Conservation (phyloP, 345 rosid species). For the Populus tremula region DNA sequence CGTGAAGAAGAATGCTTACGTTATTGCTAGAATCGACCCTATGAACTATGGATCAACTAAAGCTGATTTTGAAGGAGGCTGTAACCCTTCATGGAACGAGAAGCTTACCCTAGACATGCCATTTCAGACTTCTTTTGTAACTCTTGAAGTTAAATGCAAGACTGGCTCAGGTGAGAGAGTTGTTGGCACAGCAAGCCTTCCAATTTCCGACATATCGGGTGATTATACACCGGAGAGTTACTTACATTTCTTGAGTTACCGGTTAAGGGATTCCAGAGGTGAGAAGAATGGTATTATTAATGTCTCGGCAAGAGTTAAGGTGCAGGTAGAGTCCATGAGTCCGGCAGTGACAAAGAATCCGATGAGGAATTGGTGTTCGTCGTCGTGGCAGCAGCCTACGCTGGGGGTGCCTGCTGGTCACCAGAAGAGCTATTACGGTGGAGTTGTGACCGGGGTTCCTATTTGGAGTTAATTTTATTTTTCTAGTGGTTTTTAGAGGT, state of each 20-base stretch:
- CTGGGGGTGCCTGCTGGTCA: slow-evolving; percentile 7
- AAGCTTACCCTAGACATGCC: slow-evolving; percentile 47
- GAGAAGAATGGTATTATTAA: slow-evolving; percentile 55
- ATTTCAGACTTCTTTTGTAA: slow-evolving; percentile 27
- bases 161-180: slow-evolving; percentile 26
- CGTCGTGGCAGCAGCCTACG: neutral
- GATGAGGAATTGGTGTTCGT: neutral
- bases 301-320: slow-evolving; percentile 47
- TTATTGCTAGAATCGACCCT: slow-evolving; percentile 28
- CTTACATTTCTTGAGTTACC: slow-evolving; percentile 65
- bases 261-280: slow-evolving; percentile 49
- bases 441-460: slow-evolving; percentile 8
- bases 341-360: neutral
- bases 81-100: slow-evolving; percentile 56
- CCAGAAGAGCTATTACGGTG: neutral
- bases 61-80: slow-evolving; percentile 38
- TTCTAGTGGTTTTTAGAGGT: neutral
- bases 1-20: slow-evolving; percentile 39
- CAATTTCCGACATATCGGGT: slow-evolving; percentile 55
- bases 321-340: neutral
- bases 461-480: neutral
- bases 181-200: slow-evolving; percentile 46
- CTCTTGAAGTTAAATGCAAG: slow-evolving; percentile 42
- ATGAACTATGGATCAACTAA: slow-evolving; percentile 6
- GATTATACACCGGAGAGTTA: slow-evolving; percentile 47